phyloP scores from a whole-genome alignment of 805 yeast genomes.

The Kluyveromyces aestuarii region DNA sequence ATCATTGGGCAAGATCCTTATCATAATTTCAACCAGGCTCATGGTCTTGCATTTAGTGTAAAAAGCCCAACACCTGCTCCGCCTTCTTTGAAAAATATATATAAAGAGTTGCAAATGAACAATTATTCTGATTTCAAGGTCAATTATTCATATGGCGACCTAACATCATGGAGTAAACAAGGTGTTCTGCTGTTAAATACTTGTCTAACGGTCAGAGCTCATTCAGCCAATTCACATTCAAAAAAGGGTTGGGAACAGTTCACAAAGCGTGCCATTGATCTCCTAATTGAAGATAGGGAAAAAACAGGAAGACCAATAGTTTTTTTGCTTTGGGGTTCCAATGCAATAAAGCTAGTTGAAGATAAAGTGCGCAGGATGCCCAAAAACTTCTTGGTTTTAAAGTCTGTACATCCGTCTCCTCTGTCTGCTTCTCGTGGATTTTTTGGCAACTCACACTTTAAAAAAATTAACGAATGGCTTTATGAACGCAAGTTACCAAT shows the following conservation, averaged over 20 bases:
- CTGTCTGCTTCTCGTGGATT: constrained; percentile 79
- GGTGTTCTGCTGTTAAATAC: constrained; percentile 88
- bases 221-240: constrained; percentile 88
- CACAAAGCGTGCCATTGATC: constrained; percentile 60
- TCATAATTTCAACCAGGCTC: constrained; percentile 89
- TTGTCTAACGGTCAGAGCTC: constrained; percentile 84
- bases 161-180: constrained; percentile 75
- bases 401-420: constrained; percentile 91
- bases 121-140: constrained; percentile 64
- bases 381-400: constrained; percentile 42
- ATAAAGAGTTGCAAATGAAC: constrained; percentile 58
- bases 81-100: constrained; percentile 79
- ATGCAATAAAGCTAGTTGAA: constrained; percentile 56
- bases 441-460: constrained; percentile 69
- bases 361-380: constrained; percentile 24
- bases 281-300: constrained; percentile 41
- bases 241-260: constrained; percentile 87
- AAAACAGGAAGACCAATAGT: constrained; percentile 46
- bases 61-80: constrained; percentile 80
- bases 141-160: constrained; percentile 43
- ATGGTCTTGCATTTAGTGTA: constrained; percentile 92
- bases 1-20: constrained; percentile 96
- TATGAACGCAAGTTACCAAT: constrained; percentile 29
- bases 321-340: constrained; percentile 74
- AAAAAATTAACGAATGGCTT: constrained; percentile 72